phyloP scores from a whole-genome alignment of 331 rosid genomes.

The Arachis monticola region DNA sequence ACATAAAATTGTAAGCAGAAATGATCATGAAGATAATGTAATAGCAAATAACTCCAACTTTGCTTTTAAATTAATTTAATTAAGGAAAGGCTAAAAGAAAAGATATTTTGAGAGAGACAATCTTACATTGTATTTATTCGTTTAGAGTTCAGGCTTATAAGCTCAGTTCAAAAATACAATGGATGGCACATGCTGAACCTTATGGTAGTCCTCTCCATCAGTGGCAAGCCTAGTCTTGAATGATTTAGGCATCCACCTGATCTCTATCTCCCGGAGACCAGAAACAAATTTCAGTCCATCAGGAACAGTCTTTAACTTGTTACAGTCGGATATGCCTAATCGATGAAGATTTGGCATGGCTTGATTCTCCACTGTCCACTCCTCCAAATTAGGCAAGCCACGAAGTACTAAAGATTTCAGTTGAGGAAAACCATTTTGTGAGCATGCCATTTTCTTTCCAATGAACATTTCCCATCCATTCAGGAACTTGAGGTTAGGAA shows the following conservation, averaged over 20 bases:
- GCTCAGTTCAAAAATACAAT: constrained; percentile 44
- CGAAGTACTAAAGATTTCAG: constrained; percentile 41
- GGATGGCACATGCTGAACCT: constrained; percentile 55
- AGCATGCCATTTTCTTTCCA: constrained; percentile 50
- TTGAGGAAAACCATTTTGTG: constrained; percentile 47
- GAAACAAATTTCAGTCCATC: constrained; percentile 45
- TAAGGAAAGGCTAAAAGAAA: background rate
- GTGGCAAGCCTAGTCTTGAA: constrained; percentile 44
- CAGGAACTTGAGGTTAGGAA: constrained; percentile 48
- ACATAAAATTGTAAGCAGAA: background rate
- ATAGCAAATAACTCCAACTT: background rate
- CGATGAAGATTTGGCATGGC: constrained; percentile 45
- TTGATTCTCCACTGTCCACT: constrained; percentile 51
- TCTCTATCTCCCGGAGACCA: constrained; percentile 44
- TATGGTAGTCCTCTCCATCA: constrained; percentile 51
- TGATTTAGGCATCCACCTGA: constrained; percentile 45
- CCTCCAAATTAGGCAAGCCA: constrained; percentile 33
- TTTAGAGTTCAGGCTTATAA: background rate
- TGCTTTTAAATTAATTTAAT: background rate
- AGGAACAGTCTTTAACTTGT: constrained; percentile 39
- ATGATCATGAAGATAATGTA: background rate
- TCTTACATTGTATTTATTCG: background rate
- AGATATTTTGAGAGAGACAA: background rate
- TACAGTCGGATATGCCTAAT: constrained; percentile 38
- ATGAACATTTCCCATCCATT: constrained; percentile 42